Evolutionary conservation across 305 asterid species (phyloP).

Genomic region (Fraxinus platypoda): DNA sequence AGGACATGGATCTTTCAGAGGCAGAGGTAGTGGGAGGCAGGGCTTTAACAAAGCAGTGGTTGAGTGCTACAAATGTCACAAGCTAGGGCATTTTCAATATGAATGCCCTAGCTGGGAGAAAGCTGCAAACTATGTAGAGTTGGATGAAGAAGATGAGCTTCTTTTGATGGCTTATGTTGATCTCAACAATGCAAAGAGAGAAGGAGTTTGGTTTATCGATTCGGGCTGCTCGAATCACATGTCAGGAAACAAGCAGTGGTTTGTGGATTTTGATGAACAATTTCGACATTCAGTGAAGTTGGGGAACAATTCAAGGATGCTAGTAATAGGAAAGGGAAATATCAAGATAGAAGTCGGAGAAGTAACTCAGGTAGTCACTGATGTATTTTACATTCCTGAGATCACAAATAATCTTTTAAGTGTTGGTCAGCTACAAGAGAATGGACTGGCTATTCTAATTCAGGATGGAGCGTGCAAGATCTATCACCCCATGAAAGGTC

Average conservation of each 20-base stretch:
- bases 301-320: neutral
- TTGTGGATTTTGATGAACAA: neutral
- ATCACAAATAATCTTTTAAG: neutral
- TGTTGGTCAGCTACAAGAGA: no score
- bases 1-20: no score
- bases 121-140: neutral
- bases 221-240: neutral
- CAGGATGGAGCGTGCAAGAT: neutral
- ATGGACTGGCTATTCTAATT: neutral
- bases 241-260: neutral
- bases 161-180: neutral
- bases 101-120: neutral
- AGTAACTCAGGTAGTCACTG: neutral
- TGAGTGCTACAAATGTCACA: neutral
- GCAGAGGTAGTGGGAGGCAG: no score
- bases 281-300: neutral
- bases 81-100: neutral
- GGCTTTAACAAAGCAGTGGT: neutral
- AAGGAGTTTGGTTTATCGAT: neutral
- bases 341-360: neutral
- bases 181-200: neutral
- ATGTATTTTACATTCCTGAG: neutral
- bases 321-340: neutral
- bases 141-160: neutral
- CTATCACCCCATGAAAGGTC: neutral